Conservation (phyloP, 2,329 filamentous ascomycete species). For the Blastomyces gilchristii region DNA sequence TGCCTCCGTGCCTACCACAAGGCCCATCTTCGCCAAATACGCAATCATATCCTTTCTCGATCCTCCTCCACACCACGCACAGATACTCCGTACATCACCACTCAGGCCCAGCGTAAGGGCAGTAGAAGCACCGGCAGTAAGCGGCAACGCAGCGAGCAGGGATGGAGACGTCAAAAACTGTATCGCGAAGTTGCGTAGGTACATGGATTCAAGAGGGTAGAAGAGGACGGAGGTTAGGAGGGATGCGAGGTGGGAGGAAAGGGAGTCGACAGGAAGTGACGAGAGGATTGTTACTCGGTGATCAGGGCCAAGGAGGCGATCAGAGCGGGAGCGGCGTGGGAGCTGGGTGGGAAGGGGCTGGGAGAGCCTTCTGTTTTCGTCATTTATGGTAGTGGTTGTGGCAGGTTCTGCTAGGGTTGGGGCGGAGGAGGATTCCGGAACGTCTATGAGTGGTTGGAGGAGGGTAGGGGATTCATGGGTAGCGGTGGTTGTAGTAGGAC, state of each 20-base stretch:
- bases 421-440: neutral
- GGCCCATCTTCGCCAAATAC: slow-evolving; percentile 29
- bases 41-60: slow-evolving; percentile 22
- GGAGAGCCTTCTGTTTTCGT: slow-evolving; percentile 10
- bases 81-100: slow-evolving; percentile 25
- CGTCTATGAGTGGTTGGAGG: neutral
- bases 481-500: neutral
- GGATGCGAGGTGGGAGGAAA: slow-evolving; percentile 33
- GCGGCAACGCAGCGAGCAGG: slow-evolving; percentile 13
- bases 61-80: slow-evolving; percentile 29
- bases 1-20: slow-evolving; percentile 30
- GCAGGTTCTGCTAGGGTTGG: neutral
- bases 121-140: slow-evolving; percentile 5
- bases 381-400: neutral
- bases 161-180: slow-evolving; percentile 26
- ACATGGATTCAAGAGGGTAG: slow-evolving; percentile 33
- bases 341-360: slow-evolving; percentile 8
- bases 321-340: slow-evolving; percentile 14
- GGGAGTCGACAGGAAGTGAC: slow-evolving; percentile 32
- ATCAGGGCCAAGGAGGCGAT: slow-evolving; percentile 14
- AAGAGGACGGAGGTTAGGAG: slow-evolving; percentile 31
- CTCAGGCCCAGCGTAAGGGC: slow-evolving; percentile 12
- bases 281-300: slow-evolving; percentile 37
- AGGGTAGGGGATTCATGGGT: neutral
- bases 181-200: slow-evolving; percentile 31